Evolutionary conservation across 2,329 filamentous ascomycete species (phyloP).

Genomic region (Lachnellula subtilissima): DNA sequence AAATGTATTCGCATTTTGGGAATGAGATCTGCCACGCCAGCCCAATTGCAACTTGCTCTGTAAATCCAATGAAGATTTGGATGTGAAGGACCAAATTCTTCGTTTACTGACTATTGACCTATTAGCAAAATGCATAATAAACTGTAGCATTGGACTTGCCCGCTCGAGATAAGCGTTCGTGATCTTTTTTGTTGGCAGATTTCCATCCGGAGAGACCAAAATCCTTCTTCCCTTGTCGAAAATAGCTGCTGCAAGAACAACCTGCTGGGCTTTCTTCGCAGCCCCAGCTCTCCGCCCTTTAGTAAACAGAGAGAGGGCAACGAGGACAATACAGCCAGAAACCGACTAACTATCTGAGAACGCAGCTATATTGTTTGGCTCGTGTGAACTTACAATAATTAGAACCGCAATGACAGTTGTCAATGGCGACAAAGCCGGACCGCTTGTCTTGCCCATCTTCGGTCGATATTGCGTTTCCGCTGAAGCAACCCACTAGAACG

Average conservation of each 20-base stretch:
- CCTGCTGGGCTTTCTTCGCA: conserved; percentile 44
- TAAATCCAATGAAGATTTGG: conserved; percentile 86
- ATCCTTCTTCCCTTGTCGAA: conserved; percentile 64
- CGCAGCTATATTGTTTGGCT: background rate
- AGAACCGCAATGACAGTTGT: conserved; percentile 70
- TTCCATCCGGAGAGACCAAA: conserved; percentile 64
- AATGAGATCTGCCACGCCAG: conserved; percentile 60
- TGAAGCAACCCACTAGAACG: conserved; percentile 55
- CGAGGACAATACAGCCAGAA: conserved; percentile 54
- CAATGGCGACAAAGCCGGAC: conserved; percentile 40
- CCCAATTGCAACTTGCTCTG: conserved; percentile 74
- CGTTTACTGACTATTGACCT: conserved; percentile 50
- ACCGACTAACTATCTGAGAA: conserved; percentile 44
- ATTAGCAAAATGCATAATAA: background rate
- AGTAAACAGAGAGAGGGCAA: conserved; percentile 49
- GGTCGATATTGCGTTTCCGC: conserved; percentile 65
- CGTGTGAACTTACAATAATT: conserved; percentile 51
- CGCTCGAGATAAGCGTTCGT: conserved; percentile 71
- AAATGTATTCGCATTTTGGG: conserved; percentile 70
- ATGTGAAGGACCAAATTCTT: conserved; percentile 71
- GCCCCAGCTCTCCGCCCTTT: conserved; percentile 24
- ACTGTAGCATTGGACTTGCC: conserved; percentile 34
- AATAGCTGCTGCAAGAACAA: conserved; percentile 54
- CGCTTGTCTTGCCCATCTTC: conserved; percentile 37
- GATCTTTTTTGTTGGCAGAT: conserved; percentile 69